Percentiles rank a stretch among this genome's conserved stretches.
Evolutionary conservation across 805 yeast genomes (phyloP).

Genomic region (Lipomyces yamadae): DNA sequence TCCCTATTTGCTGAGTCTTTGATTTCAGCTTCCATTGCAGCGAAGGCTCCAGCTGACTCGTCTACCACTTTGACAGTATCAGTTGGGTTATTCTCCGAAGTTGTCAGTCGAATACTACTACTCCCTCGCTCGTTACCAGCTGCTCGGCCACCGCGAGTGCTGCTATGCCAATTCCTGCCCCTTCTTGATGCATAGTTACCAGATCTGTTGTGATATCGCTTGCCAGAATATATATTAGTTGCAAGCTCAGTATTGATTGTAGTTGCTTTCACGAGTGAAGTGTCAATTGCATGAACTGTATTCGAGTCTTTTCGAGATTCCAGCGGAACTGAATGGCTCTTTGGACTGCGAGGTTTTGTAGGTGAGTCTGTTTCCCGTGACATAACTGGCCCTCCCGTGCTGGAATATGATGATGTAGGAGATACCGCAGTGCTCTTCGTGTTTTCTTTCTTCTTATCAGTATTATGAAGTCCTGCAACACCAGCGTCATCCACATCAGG

Average conservation of each 20-base stretch:
- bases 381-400: slow-evolving; percentile 2
- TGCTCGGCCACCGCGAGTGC: background rate
- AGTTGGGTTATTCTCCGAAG: background rate
- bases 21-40: background rate
- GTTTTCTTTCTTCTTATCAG: slow-evolving; percentile 2
- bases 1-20: background rate
- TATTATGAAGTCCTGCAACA: background rate
- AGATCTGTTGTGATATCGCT: slow-evolving; percentile 3
- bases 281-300: background rate
- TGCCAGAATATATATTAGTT: background rate
- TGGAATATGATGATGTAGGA: background rate
- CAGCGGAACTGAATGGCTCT: background rate
- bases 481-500: background rate
- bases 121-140: background rate
- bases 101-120: background rate
- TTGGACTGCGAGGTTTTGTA: background rate
- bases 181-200: slow-evolving; percentile 4
- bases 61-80: background rate
- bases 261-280: background rate
- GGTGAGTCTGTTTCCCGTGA: background rate
- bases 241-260: slow-evolving; percentile 5
- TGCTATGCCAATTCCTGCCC: slow-evolving; percentile 1
- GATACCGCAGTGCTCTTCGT: background rate
- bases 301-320: background rate
- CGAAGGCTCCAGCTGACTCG: background rate